phyloP scores from a whole-genome alignment of 176 grass and related monocot species.

The Oryza meridionalis region DNA sequence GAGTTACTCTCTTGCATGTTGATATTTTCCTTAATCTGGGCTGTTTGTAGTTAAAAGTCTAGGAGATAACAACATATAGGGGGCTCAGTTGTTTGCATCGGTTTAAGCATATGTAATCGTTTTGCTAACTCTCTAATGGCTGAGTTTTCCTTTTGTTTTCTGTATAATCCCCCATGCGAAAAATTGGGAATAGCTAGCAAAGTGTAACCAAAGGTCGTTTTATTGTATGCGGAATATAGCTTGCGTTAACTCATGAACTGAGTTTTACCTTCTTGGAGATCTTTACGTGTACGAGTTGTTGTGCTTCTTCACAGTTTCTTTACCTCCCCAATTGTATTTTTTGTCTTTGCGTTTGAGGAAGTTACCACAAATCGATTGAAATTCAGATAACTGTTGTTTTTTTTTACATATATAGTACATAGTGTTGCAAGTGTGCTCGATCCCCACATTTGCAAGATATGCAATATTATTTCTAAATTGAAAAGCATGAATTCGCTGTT shows the following conservation, averaged over 20 bases:
- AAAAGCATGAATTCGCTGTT: neutral
- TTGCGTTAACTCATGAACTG: neutral
- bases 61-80: too few relatives aligned
- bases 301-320: neutral
- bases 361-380: neutral
- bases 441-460: neutral
- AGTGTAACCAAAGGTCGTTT: slow-evolving; percentile 31
- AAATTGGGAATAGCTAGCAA: slow-evolving; percentile 17
- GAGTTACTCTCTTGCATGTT: neutral
- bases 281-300: neutral
- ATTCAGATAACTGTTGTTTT: neutral
- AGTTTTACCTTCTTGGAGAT: neutral
- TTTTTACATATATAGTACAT: neutral
- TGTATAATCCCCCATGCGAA: neutral
- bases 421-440: neutral
- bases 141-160: neutral
- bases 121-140: neutral
- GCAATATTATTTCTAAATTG: neutral
- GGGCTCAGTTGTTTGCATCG: too few relatives aligned
- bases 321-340: neutral
- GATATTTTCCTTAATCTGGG: neutral
- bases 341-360: neutral
- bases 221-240: slow-evolving; percentile 52
- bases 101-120: neutral
- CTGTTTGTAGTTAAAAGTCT: too few relatives aligned